Base-by-base conservation (phyloP, 306 rosid species). In the Corylus heterophylla region DNA sequence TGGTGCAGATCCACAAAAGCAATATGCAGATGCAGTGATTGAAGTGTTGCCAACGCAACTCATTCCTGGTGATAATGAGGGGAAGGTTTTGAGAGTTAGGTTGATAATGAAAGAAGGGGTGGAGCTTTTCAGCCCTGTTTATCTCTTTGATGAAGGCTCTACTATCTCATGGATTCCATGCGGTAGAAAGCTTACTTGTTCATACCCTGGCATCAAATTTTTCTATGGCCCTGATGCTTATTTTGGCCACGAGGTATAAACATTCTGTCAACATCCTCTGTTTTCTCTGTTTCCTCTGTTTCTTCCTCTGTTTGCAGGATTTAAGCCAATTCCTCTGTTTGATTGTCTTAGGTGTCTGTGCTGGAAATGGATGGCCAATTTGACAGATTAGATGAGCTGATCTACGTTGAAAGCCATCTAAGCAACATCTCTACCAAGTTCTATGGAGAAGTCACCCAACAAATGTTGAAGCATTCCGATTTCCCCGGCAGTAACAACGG, bases 401-500 rank as follows among this genome's bases (percentile, higher is more conserved):
- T 96, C 80, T 96, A 96, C 44, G 98, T 96, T 3, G 99, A 96
- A 77, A 96, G 99, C 80, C 99, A 96, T 80, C 86, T 96, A 8
- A 96, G 99, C 92, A 93, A 89, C 86, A 79, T 96, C 62, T 96
- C 99, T 2, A 80, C 86, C 64, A 96, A 93, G 83, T 96, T 95
- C 94, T 96, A 96, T 48, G 99, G 99, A 70, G 99, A 96, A 71
- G 98, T 96, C 13, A 96, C 98, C 45, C 99, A 96, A 79, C 99
- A 96, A 69, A 89, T 96, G 99, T 84, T 96, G 96, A 93, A 96
- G 96, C 99, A 90, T 74, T 75, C 96, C 3, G 99, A 96, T 44
- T 96, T 96, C 87, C 99, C 99, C 0, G 99, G 99, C 3, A 96
- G 99, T 90, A 96, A 73, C 97, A 96, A 96, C 31, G 99, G 99